Evolutionary conservation across 2,329 filamentous ascomycete species (phyloP).

Genomic region (Lachnellula willkommii): DNA sequence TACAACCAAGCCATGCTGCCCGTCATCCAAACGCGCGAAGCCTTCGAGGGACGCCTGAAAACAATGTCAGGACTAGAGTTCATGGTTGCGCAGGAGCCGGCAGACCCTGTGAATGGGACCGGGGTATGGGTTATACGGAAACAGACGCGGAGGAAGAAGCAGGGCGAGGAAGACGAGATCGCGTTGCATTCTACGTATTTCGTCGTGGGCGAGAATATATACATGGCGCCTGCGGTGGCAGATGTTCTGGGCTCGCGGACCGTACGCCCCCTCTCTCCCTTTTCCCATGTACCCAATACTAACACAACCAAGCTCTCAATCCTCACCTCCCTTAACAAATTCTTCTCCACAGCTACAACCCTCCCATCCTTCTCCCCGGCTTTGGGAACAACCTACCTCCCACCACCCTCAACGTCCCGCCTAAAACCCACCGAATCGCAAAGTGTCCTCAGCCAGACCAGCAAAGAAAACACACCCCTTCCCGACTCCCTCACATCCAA

Average conservation of each 20-base stretch:
- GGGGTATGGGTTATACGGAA: constrained; percentile 67
- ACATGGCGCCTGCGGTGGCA: constrained; percentile 57
- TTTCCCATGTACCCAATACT: constrained; percentile 4
- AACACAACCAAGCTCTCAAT: constrained; percentile 17
- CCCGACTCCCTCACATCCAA: constrained; percentile 34
- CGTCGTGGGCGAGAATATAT: constrained; percentile 60
- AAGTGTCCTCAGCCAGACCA: constrained; percentile 19
- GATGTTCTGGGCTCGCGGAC: constrained; percentile 56
- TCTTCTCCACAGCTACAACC: constrained; percentile 29
- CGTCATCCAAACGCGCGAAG: constrained; percentile 54
- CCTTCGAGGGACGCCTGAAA: constrained; percentile 56
- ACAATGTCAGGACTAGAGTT: constrained; percentile 65
- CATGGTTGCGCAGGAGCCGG: constrained; percentile 59
- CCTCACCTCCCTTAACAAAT: constrained; percentile 29
- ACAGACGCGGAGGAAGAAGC: constrained; percentile 56
- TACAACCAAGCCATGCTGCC: constrained; percentile 55
- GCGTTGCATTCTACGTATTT: constrained; percentile 57
- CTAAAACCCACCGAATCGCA: constrained; percentile 20
- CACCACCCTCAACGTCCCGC: constrained; percentile 16
- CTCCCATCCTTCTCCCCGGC: constrained; percentile 44
- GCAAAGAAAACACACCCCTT: constrained; percentile 40
- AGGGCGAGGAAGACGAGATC: constrained; percentile 53
- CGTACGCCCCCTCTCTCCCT: constrained; percentile 37
- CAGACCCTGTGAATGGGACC: constrained; percentile 55
- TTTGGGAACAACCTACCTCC: constrained; percentile 39